Base-by-base conservation (phyloP, 176 grass and related monocot genomes). In the Guadua angustifolia region DNA sequence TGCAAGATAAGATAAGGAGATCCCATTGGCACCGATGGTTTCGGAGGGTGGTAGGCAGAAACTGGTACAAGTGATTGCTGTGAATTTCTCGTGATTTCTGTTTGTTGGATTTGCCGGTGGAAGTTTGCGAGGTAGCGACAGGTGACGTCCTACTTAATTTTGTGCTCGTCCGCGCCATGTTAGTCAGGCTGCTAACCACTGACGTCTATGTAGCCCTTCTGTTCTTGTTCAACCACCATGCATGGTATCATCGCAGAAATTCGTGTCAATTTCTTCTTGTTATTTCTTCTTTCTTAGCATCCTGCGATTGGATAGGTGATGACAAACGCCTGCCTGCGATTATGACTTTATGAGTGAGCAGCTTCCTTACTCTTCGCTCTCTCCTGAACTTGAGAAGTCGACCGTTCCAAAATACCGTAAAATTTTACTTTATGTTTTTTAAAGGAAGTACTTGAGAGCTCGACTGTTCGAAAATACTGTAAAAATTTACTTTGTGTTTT, bases 171-270 rank as follows among this genome's bases (percentile, higher is more conserved):
- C 39, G 64, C 14, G 19, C 25, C 68, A 63, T 38, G 39, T 18
- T 40, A 7, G 17, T 1, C 9, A 21, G 21, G 79, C 47, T 76
- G 62, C 63, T 63, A 68, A 43, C 71, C 45, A 75, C 26, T 78
- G 64, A 78, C 53, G 66, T 71, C 5, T 4, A 12, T 71, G 39
- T 14, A 57, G 29, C 18, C 21, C 21, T 47, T 9, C 60, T 59
- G 46, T 74, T 86, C 33, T 80, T 73, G 84, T 73, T 81, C 69
- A 81, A 46, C 69, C 11, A 74, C 69, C 59, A 8, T 56, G 35
- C 59, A 8, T 56, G 35, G 33, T 73, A 46, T 0, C 67, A 52
- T 55, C 43, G 52, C 13, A 15, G 50, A 65, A 33, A 56, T 73
- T 29, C 4, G 24, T 55, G 24, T 1, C 22, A 53, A n/a, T 42